Percentiles rank a stretch among this genome's conserved stretches.
These are phyloP conservation scores for Colletotrichum camelliae DNA, from an alignment of 2,329 filamentous ascomycete species.

Conservation along the genomic window DNA sequence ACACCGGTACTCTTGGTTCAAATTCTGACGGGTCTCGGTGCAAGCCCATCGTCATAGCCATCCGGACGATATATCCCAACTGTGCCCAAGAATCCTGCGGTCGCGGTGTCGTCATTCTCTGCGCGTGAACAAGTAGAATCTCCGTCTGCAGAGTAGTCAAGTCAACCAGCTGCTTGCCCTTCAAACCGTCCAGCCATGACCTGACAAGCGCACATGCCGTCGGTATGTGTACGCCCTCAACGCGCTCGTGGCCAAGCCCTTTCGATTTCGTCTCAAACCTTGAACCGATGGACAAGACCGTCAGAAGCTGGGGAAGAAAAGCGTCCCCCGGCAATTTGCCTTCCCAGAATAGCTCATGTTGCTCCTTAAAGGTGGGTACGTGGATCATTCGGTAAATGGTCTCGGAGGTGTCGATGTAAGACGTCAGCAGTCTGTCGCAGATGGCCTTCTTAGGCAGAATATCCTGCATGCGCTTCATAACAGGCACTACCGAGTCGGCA, in stretches of 20 bases:
- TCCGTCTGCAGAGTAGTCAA: constrained; percentile 60
- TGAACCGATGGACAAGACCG: constrained; percentile 58
- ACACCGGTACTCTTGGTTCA: constrained; percentile 51
- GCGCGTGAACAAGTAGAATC: constrained; percentile 57
- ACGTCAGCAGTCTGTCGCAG: constrained; percentile 55
- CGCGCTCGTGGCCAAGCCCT: constrained; percentile 55
- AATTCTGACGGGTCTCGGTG: constrained; percentile 63
- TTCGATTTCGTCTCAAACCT: constrained; percentile 57
- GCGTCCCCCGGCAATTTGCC: constrained; percentile 49
- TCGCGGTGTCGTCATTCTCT: constrained; percentile 53
- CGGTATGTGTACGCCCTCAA: constrained; percentile 60
- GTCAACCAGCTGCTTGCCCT: constrained; percentile 58
- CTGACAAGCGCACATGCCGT: constrained; percentile 61
- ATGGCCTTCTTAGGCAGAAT: constrained; percentile 56
- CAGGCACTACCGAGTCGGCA: constrained; percentile 63
- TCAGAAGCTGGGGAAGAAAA: constrained; percentile 59
- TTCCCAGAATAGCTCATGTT: constrained; percentile 59
- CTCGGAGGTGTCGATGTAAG: constrained; percentile 57
- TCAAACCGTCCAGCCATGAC: constrained; percentile 56
- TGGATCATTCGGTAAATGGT: constrained; percentile 60
- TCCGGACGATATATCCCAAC: constrained; percentile 59
- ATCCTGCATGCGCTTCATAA: constrained; percentile 63
- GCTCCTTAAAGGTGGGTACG: constrained; percentile 53
- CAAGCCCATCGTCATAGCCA: constrained; percentile 65
- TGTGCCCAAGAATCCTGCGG: constrained; percentile 60